Evolutionary conservation across 116 monocot species (phyloP), one percentile per base, ranked within the genome.

Genomic region (Thalassia testudinum): DNA sequence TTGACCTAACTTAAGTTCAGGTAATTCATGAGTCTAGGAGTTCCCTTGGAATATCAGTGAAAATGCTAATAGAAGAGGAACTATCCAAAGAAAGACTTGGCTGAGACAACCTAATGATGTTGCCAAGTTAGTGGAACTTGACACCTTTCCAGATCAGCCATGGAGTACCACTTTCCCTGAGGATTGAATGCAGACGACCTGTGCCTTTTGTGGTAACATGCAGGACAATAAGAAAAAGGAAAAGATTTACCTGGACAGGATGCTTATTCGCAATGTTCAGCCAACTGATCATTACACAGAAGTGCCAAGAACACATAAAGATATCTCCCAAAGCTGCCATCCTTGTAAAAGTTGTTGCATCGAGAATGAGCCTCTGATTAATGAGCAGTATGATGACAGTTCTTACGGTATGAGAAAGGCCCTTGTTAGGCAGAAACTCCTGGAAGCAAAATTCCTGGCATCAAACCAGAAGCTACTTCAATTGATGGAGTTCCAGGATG

Each of bases 71-170:
- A 51, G 87, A 72, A 49, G 79, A 84, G 23, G 88, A 95, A 63
- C 81, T 88, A 81, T 79, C 70, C 14, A 81, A 74, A 60, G 80
- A 81, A 81, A 76, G n/a, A 48, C 54, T 26, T 71, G 58, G 40
- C 42, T 48, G 63, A 85, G 74, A 24, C 52, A 72, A 28, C 66
- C 79, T 17, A 75, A 67, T 67, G 61, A 89, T 53, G 76, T 97
- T 50, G 97, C 97, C 15, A 78, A 65, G 67, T 70, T 97, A 62
- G 89, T 97, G 97, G 97, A 89, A 23, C 74, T 97, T 17, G 97
- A 97, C 23, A 49, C 69, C 16, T 47, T 77, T 30, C 74, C 93
- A 5, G 53, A 24, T 49, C 60, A 64, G 38, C 58, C 44, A 30
- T 53, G 65, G 51, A 47, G 25, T 52, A 8, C 38, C 26, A 53